Conservation (phyloP, 495 filamentous ascomycete genomes). For the Parathielavia appendiculata region DNA sequence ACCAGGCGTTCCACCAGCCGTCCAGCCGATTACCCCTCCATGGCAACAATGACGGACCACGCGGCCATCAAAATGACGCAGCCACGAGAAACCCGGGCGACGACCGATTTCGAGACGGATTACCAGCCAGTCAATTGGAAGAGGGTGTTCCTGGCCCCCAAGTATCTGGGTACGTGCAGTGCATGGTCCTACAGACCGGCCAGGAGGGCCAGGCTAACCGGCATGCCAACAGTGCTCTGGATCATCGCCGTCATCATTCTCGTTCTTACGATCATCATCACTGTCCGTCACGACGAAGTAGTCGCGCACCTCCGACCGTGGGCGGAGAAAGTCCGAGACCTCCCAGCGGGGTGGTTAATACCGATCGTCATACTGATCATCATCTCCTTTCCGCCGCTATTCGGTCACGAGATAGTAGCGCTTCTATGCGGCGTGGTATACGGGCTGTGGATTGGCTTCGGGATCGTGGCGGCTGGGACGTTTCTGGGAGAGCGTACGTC, state of each 20-base stretch:
- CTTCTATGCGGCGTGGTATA: slow-evolving; percentile 34
- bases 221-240: slow-evolving; percentile 12
- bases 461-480: slow-evolving; percentile 31
- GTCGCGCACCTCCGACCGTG: slow-evolving; percentile 26
- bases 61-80: slow-evolving; percentile 5
- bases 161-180: slow-evolving; percentile 19
- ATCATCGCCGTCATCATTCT: slow-evolving; percentile 14
- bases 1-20: neutral
- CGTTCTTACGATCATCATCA: slow-evolving; percentile 21
- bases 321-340: slow-evolving; percentile 26
- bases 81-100: neutral
- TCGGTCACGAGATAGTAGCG: slow-evolving; percentile 33
- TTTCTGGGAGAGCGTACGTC: slow-evolving; percentile 28
- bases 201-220: neutral
- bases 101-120: slow-evolving; percentile 11
- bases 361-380: slow-evolving; percentile 33
- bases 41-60: neutral
- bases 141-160: slow-evolving; percentile 18
- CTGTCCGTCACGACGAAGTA: slow-evolving; percentile 21
- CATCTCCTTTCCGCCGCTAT: slow-evolving; percentile 34
- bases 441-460: slow-evolving; percentile 30
- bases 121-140: slow-evolving; percentile 27
- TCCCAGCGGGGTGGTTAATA: slow-evolving; percentile 30
- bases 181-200: neutral
- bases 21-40: neutral